Base-by-base conservation (phyloP, 2,329 filamentous ascomycete species). In the Claviceps digitariae region DNA sequence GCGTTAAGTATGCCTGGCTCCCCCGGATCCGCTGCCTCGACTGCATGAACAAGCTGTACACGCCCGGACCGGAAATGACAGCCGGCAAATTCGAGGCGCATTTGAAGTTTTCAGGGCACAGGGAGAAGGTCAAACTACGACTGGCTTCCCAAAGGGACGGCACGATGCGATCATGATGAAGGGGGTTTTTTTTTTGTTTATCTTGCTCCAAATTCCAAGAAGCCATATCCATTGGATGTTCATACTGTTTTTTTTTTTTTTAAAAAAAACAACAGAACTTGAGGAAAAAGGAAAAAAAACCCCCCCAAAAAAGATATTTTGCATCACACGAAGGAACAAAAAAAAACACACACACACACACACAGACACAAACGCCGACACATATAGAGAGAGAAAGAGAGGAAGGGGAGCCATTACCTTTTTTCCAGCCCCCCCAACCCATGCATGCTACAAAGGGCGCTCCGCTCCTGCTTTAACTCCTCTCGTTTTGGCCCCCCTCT, bases 31-130 rank as follows among this genome's bases (percentile, higher is more conserved):
- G 88, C 55, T 98, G 93, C 67, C 81, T 85, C 48, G 93, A 98
- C 67, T 97, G 93, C 66, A 88, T 89, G 0, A 89, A 88, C 31
- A 97, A 96, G 68, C 74, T 95, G 12, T 98, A 98, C 68, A 95
- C 90, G 0, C 88, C 90, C 0, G 87, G 90, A 0, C 89, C 90
- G 0, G 88, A 85, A 25, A 86, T 79, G 66, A 90, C 89, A 2
- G 87, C 91, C 5, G 84, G 84, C 47, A 95, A 95, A 64, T 98
- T 98, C 58, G 88, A 95, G 69, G 82, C 94, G 1, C 93, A 98
- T 71, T 74, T 97, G 49, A 87, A 84, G 68, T 96, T 95, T 68
- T 81, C 86, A 45, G 74, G 78, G 51, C 93, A 98, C 67, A 79
- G 84, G 61, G 82, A 87, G 59, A 79, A 79, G 61, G 87, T 90